Percentiles rank a stretch among this genome's conserved stretches.
Conservation (phyloP, 805 yeast species). For the Spathaspora sp. region DNA sequence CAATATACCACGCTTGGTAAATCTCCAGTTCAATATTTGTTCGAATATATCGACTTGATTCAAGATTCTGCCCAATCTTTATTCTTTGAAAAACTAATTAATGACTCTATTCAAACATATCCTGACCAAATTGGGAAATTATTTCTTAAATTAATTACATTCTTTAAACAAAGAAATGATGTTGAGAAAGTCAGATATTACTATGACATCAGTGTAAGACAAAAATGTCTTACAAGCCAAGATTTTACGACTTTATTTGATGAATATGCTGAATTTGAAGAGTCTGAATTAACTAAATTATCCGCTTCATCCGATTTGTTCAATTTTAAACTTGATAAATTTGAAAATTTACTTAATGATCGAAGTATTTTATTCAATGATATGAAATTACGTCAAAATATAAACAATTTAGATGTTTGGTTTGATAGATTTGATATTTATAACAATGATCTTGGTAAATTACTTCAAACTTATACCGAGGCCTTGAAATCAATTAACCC, state of each 20-base stretch:
- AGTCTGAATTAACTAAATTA: slow-evolving; percentile 23
- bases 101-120: slow-evolving; percentile 26
- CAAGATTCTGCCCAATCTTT: slow-evolving; percentile 5
- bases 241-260: slow-evolving; percentile 69
- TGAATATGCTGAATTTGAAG: slow-evolving; percentile 58
- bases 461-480: slow-evolving; percentile 52
- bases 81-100: slow-evolving; percentile 22
- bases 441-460: slow-evolving; percentile 35
- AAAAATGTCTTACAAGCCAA: slow-evolving; percentile 43
- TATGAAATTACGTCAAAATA: slow-evolving; percentile 57
- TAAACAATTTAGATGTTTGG: slow-evolving; percentile 68
- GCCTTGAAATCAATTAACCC: slow-evolving; percentile 72
- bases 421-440: slow-evolving; percentile 50
- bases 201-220: slow-evolving; percentile 46
- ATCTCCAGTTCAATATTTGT: slow-evolving; percentile 47
- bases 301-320: slow-evolving; percentile 9
- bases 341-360: slow-evolving; percentile 54
- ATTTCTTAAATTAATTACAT: slow-evolving; percentile 45
- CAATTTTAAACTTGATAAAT: slow-evolving; percentile 13
- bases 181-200: slow-evolving; percentile 20
- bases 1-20: slow-evolving; percentile 25
- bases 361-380: slow-evolving; percentile 63
- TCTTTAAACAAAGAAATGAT: slow-evolving; percentile 37
- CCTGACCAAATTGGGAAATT: slow-evolving; percentile 60
- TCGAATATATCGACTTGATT: slow-evolving; percentile 41